A percentile compares a stretch with the other conserved stretches of the same genome.
These are phyloP conservation scores for Groenewaldozyma sp. DNA, from an alignment of 1,139 yeast species.

Conservation along the genomic window DNA sequence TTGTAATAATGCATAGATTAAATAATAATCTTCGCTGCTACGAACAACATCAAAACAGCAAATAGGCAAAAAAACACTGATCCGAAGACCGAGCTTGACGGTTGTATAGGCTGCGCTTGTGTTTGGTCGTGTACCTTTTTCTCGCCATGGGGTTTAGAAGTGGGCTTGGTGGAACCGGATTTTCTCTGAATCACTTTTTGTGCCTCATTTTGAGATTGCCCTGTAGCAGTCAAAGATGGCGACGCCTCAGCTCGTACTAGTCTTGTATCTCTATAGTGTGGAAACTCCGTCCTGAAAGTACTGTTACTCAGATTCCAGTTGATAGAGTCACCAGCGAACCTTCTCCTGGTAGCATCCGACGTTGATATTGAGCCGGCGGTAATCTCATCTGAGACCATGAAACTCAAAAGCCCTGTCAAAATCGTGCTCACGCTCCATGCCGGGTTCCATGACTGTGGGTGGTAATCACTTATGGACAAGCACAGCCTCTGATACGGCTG, in stretches of 20 bases:
- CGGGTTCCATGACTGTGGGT: conserved; percentile 92
- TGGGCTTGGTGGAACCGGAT: too few species aligned
- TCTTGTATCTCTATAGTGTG: too few species aligned
- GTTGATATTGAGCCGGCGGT: conserved; percentile 30
- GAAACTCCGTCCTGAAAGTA: conserved; percentile 55
- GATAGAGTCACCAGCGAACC: conserved; percentile 45
- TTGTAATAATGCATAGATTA: not conserved
- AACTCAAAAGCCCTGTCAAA: conserved; percentile 72
- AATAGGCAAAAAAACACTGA: not conserved
- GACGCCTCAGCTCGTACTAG: too few species aligned
- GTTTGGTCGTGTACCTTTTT: too few species aligned
- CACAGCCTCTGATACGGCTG: conserved; percentile 72
- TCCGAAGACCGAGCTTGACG: too few species aligned
- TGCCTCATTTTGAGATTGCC: too few species aligned
- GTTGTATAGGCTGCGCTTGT: too few species aligned
- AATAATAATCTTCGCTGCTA: not conserved
- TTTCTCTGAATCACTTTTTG: too few species aligned
- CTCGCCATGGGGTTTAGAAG: too few species aligned
- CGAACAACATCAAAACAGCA: not conserved
- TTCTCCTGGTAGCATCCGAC: conserved; percentile 39
- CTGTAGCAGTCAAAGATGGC: too few species aligned
- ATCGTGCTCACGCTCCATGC: conserved; percentile 91
- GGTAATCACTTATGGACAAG: conserved; percentile 83
- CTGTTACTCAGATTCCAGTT: conserved; percentile 54
- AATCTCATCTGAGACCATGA: conserved; percentile 44